Base-by-base conservation (phyloP, 805 yeast species). In the Grigorovia humatica region DNA sequence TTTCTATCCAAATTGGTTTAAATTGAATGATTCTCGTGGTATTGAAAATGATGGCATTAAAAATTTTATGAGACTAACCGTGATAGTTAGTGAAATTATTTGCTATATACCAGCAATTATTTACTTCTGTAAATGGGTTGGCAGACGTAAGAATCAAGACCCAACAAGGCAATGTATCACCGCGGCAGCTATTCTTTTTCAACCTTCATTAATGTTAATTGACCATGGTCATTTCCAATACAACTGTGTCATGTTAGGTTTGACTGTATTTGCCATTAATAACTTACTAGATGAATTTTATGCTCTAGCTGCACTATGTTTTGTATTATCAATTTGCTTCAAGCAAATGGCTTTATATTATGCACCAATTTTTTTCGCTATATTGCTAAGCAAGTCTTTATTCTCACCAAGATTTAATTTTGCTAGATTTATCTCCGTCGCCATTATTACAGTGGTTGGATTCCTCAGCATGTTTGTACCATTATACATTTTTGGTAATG, bases 201-300 rank as follows among this genome's bases (percentile, higher is more conserved):
- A 88, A 66, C 97, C 99, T 0, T 75, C 86, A 2, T 72, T 91
- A 54, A 76, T 86, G 45, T 74, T 93, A 52, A 82, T 93, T 47
- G 99, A 93, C 65, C 97, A 93, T 68, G 99, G 99, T 7, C 99
- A 93, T 69, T 93, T 93, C 70, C 99, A 95, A 70, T 91, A 81
- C 69, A 95, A 93, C 61, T 79, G 89, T 0, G 95, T 93, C 27
- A 91, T 93, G 98, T 76, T 93, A 40, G 99, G 99, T 0, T 72
- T 91, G 17, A 76, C 91, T 5, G 72, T 88, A 29, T 70, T 81
- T 50, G 76, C 95, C 0, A 70, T 93, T 44, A 79, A 78, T 50
- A 82, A 81, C 54, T 71, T 91, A 41, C 63, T 84, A 35, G 77
- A 80, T 52, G 86, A 81, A 32, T 80, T 81, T 60, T 75, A 80